Conservation (phyloP, 345 rosid genomes). For the Citrus hindsii region DNA sequence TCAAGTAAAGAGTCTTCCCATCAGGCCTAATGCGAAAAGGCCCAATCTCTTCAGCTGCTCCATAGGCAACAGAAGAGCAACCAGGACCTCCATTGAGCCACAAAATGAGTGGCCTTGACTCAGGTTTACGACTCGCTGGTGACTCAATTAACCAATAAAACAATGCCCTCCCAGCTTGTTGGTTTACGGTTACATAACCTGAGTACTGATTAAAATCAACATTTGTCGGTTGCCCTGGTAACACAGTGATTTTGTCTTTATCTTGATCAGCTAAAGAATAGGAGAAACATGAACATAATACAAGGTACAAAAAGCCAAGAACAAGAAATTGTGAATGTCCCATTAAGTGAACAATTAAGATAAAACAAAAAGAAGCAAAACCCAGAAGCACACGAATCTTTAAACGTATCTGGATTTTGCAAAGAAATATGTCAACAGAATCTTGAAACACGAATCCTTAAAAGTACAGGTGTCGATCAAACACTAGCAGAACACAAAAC, state of each 20-base stretch:
- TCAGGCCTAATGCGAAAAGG: slow-evolving; percentile 75
- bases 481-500: neutral
- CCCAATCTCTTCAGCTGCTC: slow-evolving; percentile 85
- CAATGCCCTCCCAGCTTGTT: slow-evolving; percentile 81
- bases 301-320: slow-evolving; percentile 22
- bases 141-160: slow-evolving; percentile 94
- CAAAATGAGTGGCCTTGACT: slow-evolving; percentile 73
- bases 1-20: slow-evolving; percentile 69
- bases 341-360: slow-evolving; percentile 32
- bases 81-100: slow-evolving; percentile 99
- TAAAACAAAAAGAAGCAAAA: slow-evolving; percentile 8
- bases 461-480: neutral
- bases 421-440: neutral
- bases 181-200: slow-evolving; percentile 79
- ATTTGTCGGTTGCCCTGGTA: slow-evolving; percentile 79
- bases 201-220: slow-evolving; percentile 74
- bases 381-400: slow-evolving; percentile 28
- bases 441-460: neutral
- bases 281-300: slow-evolving; percentile 22
- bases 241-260: slow-evolving; percentile 49
- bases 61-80: slow-evolving; percentile 85
- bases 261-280: slow-evolving; percentile 41
- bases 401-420: slow-evolving; percentile 16
- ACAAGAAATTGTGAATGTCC: slow-evolving; percentile 18
- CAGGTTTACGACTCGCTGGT: slow-evolving; percentile 49